A percentile compares a stretch with the other conserved stretches of the same genome.
These are phyloP conservation scores for Plasmodium chabaudi DNA, from an alignment of 169 alveolate genomes.

Conservation along the genomic window DNA sequence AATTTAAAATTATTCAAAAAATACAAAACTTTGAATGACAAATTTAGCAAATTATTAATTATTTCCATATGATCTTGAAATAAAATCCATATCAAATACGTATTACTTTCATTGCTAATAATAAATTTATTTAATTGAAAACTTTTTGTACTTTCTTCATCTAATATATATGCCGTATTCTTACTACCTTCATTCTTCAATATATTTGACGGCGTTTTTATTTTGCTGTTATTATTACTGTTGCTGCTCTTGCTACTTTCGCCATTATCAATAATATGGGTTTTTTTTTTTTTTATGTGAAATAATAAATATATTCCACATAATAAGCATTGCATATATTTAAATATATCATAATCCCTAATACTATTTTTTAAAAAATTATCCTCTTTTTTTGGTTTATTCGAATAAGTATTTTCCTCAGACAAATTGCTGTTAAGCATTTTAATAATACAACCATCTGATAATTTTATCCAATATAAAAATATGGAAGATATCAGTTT, in stretches of 20 bases:
- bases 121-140: conserved; percentile 25
- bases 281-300: conserved; percentile 20
- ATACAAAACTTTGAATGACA: conserved; percentile 29
- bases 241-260: too few relatives aligned
- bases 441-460: conserved; percentile 57
- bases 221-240: neutral
- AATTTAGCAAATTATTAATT: conserved; percentile 48
- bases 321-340: conserved; percentile 65
- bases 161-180: conserved; percentile 6
- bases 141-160: conserved; percentile 43
- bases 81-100: conserved; percentile 45
- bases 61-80: conserved; percentile 62
- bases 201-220: conserved; percentile 5
- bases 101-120: conserved; percentile 13
- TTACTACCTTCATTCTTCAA: conserved; percentile 2
- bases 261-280: too few relatives aligned
- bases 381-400: conserved; percentile 10
- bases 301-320: conserved; percentile 52
- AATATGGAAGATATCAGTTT: conserved; percentile 54
- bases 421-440: conserved; percentile 33
- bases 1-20: conserved; percentile 39
- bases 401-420: conserved; percentile 5
- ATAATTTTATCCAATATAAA: conserved; percentile 50
- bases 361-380: conserved; percentile 45
- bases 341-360: conserved; percentile 60